These are phyloP conservation scores for Alternaria viburni DNA, from an alignment of 2,329 filamentous ascomycete species.

Conservation along the genomic window DNA sequence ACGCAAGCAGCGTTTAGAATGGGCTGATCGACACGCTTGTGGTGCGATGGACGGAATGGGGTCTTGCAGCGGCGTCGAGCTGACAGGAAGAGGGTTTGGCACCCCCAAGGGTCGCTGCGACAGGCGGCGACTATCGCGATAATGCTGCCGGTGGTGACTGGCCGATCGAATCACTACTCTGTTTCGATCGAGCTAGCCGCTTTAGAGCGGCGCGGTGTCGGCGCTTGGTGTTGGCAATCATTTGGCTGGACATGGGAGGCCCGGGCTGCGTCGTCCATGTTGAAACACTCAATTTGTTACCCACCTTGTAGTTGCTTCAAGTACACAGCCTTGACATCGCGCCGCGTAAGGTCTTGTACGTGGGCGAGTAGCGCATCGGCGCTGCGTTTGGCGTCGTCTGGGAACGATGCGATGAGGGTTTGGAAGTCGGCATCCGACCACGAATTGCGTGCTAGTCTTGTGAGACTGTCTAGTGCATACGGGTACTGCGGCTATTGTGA, in stretches of 20 bases:
- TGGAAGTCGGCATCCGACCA: constrained; percentile 72
- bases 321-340: constrained; percentile 77
- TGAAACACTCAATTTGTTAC: constrained; percentile 24
- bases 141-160: constrained; percentile 21
- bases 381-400: constrained; percentile 65
- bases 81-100: constrained; percentile 16
- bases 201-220: constrained; percentile 30
- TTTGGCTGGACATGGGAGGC: neutral
- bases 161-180: constrained; percentile 28
- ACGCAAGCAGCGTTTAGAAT: constrained; percentile 1
- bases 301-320: constrained; percentile 74
- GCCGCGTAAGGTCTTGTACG: constrained; percentile 71
- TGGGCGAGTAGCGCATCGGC: constrained; percentile 68
- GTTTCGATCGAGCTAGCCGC: constrained; percentile 22
- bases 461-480: constrained; percentile 73
- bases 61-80: constrained; percentile 11
- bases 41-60: constrained; percentile 1
- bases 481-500: constrained; percentile 68
- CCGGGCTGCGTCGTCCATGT: constrained; percentile 12
- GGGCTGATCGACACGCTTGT: constrained; percentile 12
- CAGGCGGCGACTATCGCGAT: constrained; percentile 35
- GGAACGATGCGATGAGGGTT: constrained; percentile 74
- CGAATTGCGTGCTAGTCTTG: constrained; percentile 66
- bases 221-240: constrained; percentile 22
- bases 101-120: constrained; percentile 20